Evolutionary conservation across 2,329 filamentous ascomycete genomes (phyloP).

Genomic region (Cordyceps fumosorosea): DNA sequence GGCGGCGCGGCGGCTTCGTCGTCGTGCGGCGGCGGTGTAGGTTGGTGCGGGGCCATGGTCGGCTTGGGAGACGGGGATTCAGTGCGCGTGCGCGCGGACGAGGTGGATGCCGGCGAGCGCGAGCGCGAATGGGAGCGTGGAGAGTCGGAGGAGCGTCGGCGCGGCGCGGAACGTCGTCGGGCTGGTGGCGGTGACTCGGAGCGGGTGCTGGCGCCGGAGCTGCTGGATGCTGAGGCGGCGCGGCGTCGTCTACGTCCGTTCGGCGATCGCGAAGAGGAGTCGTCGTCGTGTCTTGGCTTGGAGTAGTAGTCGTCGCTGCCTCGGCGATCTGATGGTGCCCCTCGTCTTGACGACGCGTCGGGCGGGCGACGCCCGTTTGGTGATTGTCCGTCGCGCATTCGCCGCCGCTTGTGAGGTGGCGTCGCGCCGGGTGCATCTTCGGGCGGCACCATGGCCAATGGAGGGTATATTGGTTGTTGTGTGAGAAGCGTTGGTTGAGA

Average conservation of each 20-base stretch:
- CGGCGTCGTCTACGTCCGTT: conserved; percentile 25
- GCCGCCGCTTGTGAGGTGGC: conserved; percentile 27
- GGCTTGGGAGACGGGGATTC: conserved; percentile 21
- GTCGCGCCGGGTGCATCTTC: conserved; percentile 21
- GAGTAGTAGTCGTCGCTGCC: conserved; percentile 21
- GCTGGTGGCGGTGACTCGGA: conserved; percentile 28
- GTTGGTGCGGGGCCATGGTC: too few relatives aligned
- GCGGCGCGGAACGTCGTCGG: conserved; percentile 21
- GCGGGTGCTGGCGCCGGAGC: conserved; percentile 30
- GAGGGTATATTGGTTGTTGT: background rate
- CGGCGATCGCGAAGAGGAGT: conserved; percentile 26
- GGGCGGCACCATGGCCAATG: conserved; percentile 23
- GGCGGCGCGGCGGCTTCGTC: conserved; percentile 15
- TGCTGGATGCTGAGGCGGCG: conserved; percentile 24
- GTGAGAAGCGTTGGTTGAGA: background rate
- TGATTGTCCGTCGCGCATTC: conserved; percentile 25
- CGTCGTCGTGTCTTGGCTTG: conserved; percentile 17
- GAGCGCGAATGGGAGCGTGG: conserved; percentile 20
- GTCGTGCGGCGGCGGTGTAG: background rate
- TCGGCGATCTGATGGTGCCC: conserved; percentile 11
- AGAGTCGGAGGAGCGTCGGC: conserved; percentile 20
- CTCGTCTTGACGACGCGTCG: background rate
- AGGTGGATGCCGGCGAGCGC: conserved; percentile 25
- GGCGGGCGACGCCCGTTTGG: conserved; percentile 19
- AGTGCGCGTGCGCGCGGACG: conserved; percentile 26